Evolutionary conservation across 2,329 filamentous ascomycete genomes (phyloP), one percentile per base, ranked within the genome.

Genomic region (Ophiostoma piceae): DNA sequence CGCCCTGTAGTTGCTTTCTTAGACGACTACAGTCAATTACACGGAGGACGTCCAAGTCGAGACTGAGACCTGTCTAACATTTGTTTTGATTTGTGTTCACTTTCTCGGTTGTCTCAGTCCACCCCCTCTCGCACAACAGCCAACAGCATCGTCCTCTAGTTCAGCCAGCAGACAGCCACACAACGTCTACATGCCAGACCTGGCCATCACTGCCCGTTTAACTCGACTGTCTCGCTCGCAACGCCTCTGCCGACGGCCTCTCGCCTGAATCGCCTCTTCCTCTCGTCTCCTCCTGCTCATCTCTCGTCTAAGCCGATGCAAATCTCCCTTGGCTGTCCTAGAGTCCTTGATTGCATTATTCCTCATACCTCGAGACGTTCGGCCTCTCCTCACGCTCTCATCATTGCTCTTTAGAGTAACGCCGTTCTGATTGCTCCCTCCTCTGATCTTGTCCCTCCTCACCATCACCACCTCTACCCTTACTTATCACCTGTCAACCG

Each of bases 151-250:
- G 16, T 43, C 41, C 43, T 47, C 43, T 47, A 16, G 4, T 19
- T 47, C 43, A 47, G 43, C 43, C 51, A 51, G 22, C 32, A 35
- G 12, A 62, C 57, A 32, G 26, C 57, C 3, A 64, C 16, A 37
- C 60, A 64, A 64, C 60, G 60, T 64, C 29, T n/a, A 16, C 29
- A 35, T 64, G 60, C 32, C 60, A 64, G 60, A 64, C 60, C 60
- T 37, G 60, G 19, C 9, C 7, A 64, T 64, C 60, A 19, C 29
- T 64, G 29, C 60, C 60, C 60, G 60, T 64, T 64, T 35, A 16
- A 64, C 60, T 35, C 16, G 8, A 35, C 4, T 64, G 60, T 64
- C 60, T 64, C 60, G 32, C 32, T 7, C 60, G 60, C 60, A 64
- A n/a, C 32, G 60, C 57, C 57, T 35, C 57, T 35, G 57, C 26